These are phyloP conservation scores for Cordyceps farinosa DNA, from an alignment of 2,329 filamentous ascomycete species.

Conservation along the genomic window DNA sequence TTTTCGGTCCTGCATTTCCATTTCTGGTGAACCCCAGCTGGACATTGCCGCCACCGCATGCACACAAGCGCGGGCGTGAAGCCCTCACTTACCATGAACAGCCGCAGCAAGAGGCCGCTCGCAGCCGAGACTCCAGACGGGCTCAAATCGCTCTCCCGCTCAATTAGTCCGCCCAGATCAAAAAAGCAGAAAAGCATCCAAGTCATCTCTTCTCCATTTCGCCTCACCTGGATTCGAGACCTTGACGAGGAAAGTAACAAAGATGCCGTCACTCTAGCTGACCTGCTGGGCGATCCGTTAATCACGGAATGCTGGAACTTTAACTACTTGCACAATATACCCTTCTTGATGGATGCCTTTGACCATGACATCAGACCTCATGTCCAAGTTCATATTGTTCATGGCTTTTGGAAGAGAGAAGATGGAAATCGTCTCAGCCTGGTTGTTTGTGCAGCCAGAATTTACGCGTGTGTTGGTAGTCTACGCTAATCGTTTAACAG, in stretches of 20 bases:
- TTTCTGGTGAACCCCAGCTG: too few relatives aligned
- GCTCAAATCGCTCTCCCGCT: slow-evolving; percentile 31
- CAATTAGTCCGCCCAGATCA: slow-evolving; percentile 45
- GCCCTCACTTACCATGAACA: background rate
- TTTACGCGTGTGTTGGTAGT: background rate
- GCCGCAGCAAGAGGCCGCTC: slow-evolving; percentile 2
- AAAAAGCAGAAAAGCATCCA: slow-evolving; percentile 28
- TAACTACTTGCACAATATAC: slow-evolving; percentile 61
- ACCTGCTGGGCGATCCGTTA: slow-evolving; percentile 70
- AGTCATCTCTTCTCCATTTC: slow-evolving; percentile 60
- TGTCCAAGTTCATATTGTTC: slow-evolving; percentile 53
- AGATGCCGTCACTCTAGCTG: slow-evolving; percentile 61
- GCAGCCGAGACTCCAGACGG: slow-evolving; percentile 5
- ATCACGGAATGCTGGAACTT: slow-evolving; percentile 71
- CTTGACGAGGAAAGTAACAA: slow-evolving; percentile 57
- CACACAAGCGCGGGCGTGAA: background rate
- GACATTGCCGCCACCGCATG: background rate
- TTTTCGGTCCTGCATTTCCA: too few relatives aligned
- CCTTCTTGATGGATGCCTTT: slow-evolving; percentile 53
- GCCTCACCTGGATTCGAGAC: slow-evolving; percentile 66
- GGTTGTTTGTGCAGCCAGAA: slow-evolving; percentile 40
- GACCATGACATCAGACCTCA: slow-evolving; percentile 47
- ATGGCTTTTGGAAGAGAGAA: slow-evolving; percentile 65
- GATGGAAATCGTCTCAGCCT: slow-evolving; percentile 55
- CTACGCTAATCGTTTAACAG: slow-evolving; percentile 35